Percentiles rank a stretch among this genome's conserved stretches.
Conservation (phyloP, 108 stramenopile genomes). For the Skeletonema menzelii region DNA sequence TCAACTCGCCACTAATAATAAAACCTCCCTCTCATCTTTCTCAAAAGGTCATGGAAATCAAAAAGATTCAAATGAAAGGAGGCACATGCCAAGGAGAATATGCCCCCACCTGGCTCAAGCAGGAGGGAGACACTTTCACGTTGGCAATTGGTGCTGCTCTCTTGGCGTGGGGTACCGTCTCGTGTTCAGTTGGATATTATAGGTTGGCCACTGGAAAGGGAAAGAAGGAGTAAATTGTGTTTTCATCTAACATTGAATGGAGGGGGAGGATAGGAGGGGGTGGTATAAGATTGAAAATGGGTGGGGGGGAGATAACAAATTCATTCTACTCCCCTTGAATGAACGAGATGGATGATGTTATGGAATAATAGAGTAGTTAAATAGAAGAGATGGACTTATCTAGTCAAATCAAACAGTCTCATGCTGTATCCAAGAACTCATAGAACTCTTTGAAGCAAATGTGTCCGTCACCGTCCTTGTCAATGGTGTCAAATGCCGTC, state of each 20-base stretch:
- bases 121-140: slow-evolving; percentile 54
- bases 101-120: slow-evolving; percentile 86
- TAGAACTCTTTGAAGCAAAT: neutral
- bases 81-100: slow-evolving; percentile 74
- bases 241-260: neutral
- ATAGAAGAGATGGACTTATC: neutral
- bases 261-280: neutral
- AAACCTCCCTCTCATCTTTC: slow-evolving; percentile 1
- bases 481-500: neutral
- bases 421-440: neutral
- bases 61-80: slow-evolving; percentile 71
- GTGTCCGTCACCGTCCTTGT: neutral
- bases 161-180: slow-evolving; percentile 43
- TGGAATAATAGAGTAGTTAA: neutral
- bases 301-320: slow-evolving; percentile 1
- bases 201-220: slow-evolving; percentile 83
- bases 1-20: neutral
- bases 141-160: slow-evolving; percentile 52
- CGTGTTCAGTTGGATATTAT: slow-evolving; percentile 48
- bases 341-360: neutral
- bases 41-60: slow-evolving; percentile 71
- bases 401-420: neutral
- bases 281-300: neutral
- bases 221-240: slow-evolving; percentile 50
- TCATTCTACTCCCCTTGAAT: neutral